Base-by-base conservation (phyloP, 805 yeast species). In the Lachancea quebecensis region DNA sequence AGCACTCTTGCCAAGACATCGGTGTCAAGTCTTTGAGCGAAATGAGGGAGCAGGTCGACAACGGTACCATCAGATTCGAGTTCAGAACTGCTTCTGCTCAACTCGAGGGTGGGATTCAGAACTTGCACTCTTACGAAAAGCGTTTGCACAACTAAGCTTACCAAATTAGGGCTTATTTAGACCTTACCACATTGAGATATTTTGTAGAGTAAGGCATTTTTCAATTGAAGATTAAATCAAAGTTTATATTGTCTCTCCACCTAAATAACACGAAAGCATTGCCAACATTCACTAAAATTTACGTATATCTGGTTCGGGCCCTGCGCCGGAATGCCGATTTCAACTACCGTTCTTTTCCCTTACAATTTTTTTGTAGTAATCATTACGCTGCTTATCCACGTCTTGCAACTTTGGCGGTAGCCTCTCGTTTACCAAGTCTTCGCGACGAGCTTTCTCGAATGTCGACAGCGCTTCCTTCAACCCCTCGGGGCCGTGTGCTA, bases 11-110 rank as follows among this genome's bases (percentile, higher is more conserved):
- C 69, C 99, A 93, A 77, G 99, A 93, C 68, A 88, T 93, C 68
- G 99, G 99, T 71, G 85, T 84, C 53, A 59, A 65, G 59, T 81
- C 93, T 39, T 65, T 85, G 55, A 64, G 56, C 14, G 80, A 70
- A 35, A 78, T 93, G 68, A 83, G 83, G 64, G 69, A 69, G 48
- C 68, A 74, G 39, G 91, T 86, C 50, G 73, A 72, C 59, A 52
- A 58, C 46, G 95, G 95, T 56, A 72, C 70, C 29, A 82, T 89
- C 52, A 82, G 99, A 74, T 93, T 93, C 65, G 99, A 93, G 75
- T 82, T 84, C 71, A 88, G 99, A 81, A 90, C 98, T 57, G 95
- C 98, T 41, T 86, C 96, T 63, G 96, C 99, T 53, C 99, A 93
- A 78, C 77, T 89, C 55, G 99, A 93, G 75, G 99, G 99, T 76